Evolutionary conservation across 768 basidiomycete species (phyloP).

Genomic region (Pleurotus cornucopiae): DNA sequence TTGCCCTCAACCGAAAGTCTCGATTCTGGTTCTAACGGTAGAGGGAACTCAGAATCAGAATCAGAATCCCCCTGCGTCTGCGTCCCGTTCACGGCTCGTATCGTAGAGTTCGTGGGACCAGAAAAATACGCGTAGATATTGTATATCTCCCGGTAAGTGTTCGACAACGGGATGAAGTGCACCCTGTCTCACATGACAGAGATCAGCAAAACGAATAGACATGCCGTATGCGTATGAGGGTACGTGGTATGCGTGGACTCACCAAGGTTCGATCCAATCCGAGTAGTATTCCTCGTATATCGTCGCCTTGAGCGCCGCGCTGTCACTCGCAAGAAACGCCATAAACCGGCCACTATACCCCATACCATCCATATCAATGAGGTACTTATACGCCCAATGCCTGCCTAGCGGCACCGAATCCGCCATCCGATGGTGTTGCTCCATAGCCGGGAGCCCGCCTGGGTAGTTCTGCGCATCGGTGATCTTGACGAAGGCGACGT

Average conservation of each 20-base stretch:
- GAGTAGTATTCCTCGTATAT: slow-evolving; percentile 89
- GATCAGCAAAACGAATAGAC: background rate
- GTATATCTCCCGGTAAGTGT: slow-evolving; percentile 87
- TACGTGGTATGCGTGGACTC: slow-evolving; percentile 9
- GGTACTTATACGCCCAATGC: slow-evolving; percentile 92
- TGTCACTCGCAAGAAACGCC: slow-evolving; percentile 81
- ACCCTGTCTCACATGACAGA: slow-evolving; percentile 47
- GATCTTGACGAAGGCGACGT: slow-evolving; percentile 79
- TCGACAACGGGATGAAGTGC: slow-evolving; percentile 90
- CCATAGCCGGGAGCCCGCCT: slow-evolving; percentile 65
- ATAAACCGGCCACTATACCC: slow-evolving; percentile 90
- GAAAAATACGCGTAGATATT: slow-evolving; percentile 93
- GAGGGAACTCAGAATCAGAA: too few relatives aligned
- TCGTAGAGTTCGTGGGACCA: slow-evolving; percentile 63
- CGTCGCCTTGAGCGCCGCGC: slow-evolving; percentile 85
- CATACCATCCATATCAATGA: slow-evolving; percentile 93
- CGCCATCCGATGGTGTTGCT: slow-evolving; percentile 61
- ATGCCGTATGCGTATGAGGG: too few relatives aligned
- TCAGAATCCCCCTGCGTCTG: slow-evolving; percentile 5
- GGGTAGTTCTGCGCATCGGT: slow-evolving; percentile 71
- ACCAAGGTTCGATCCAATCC: slow-evolving; percentile 91
- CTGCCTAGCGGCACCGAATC: slow-evolving; percentile 77
- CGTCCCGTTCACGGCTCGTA: slow-evolving; percentile 51
- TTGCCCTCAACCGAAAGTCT: slow-evolving; percentile 58
- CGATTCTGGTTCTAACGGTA: slow-evolving; percentile 26